These are phyloP conservation scores for Phytophthora cajani DNA, from an alignment of 352 stramenopile genomes.

Conservation along the genomic window DNA sequence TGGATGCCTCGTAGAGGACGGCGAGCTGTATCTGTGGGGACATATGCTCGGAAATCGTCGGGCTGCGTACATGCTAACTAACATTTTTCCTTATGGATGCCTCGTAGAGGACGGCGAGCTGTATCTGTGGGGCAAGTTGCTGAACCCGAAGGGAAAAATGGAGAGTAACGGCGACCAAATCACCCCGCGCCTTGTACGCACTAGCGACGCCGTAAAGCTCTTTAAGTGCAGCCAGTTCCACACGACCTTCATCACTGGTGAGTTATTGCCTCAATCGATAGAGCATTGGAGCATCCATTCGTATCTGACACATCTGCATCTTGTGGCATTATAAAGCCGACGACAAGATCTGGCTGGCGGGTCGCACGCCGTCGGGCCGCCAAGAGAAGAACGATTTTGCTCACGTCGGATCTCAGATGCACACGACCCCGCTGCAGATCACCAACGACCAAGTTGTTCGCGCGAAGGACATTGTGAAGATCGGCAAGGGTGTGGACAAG, in stretches of 20 bases:
- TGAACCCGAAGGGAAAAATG: constrained; percentile 70
- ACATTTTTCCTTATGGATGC: constrained; percentile 8
- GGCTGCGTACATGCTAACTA: background rate
- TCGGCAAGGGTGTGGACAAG: constrained; percentile 84
- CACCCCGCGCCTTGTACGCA: constrained; percentile 73
- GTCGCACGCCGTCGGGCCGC: constrained; percentile 75
- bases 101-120: constrained; percentile 73
- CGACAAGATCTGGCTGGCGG: constrained; percentile 79
- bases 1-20: constrained; percentile 49
- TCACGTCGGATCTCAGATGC: constrained; percentile 70
- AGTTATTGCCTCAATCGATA: constrained; percentile 3
- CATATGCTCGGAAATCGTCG: background rate
- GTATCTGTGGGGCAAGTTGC: constrained; percentile 87
- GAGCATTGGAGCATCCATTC: background rate
- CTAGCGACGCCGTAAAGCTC: constrained; percentile 69
- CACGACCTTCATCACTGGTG: constrained; percentile 82
- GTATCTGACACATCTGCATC: constrained; percentile 13
- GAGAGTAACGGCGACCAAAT: constrained; percentile 77
- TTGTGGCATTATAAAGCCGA: constrained; percentile 48
- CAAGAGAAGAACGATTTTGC: constrained; percentile 61
- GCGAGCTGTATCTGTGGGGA: constrained; percentile 88
- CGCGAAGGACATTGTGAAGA: constrained; percentile 55
- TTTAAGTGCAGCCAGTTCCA: constrained; percentile 87
- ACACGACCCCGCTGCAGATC: constrained; percentile 75
- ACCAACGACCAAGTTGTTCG: constrained; percentile 55